phyloP scores from a whole-genome alignment of 495 filamentous ascomycete genomes.

The Podospora appendiculata region DNA sequence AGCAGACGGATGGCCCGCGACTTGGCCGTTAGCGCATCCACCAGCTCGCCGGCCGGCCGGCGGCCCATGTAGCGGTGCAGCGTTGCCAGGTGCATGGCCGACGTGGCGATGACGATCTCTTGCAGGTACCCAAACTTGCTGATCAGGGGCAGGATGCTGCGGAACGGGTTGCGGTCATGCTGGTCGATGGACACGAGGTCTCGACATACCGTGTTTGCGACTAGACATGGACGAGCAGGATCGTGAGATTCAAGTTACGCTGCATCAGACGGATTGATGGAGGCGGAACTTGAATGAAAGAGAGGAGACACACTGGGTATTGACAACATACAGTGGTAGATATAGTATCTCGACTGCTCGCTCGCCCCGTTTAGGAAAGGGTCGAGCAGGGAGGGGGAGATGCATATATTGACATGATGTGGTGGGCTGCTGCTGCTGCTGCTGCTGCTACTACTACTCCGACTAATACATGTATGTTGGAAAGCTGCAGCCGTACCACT shows the following conservation, averaged over 20 bases:
- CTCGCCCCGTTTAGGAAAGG: conserved; percentile 29
- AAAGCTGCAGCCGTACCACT: neutral
- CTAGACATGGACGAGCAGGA: conserved; percentile 26
- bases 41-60: conserved; percentile 17
- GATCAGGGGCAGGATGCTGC: conserved; percentile 40
- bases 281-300: neutral
- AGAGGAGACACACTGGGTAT: neutral
- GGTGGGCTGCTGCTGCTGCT: no score
- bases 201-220: conserved; percentile 42
- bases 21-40: conserved; percentile 45
- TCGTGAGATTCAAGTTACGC: neutral
- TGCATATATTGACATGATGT: neutral
- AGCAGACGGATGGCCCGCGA: conserved; percentile 40
- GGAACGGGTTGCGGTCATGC: conserved; percentile 40
- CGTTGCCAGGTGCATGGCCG: conserved; percentile 47
- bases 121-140: conserved; percentile 35
- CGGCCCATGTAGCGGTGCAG: conserved; percentile 15
- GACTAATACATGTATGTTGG: neutral
- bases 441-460: no score
- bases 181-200: conserved; percentile 47
- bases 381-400: conserved; percentile 25
- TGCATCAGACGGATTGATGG: neutral
- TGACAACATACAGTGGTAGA: conserved; percentile 40
- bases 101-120: conserved; percentile 44
- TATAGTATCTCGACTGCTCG: conserved; percentile 32